Conservation (phyloP, 2,329 filamentous ascomycete genomes). For the Clarireedia hainanense region DNA sequence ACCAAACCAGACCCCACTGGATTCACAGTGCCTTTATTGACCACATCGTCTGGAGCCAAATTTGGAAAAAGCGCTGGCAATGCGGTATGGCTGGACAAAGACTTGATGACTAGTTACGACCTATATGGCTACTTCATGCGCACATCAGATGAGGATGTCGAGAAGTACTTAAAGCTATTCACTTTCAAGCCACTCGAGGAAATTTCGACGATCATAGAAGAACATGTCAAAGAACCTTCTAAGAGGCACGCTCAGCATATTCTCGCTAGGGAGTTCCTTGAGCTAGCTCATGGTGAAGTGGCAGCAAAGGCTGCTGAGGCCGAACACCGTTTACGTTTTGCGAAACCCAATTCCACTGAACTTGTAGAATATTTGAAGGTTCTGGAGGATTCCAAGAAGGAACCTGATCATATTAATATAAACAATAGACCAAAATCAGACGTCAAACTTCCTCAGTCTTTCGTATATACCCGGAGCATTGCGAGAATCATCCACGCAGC, state of each 20-base stretch:
- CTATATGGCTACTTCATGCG: conserved; percentile 87
- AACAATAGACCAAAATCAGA: conserved; percentile 46
- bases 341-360: neutral
- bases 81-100: conserved; percentile 82
- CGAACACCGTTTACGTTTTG: conserved; percentile 45
- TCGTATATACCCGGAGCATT: conserved; percentile 48
- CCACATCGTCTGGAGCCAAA: conserved; percentile 77
- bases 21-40: conserved; percentile 85
- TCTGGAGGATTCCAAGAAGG: neutral
- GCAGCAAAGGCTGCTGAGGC: conserved; percentile 55
- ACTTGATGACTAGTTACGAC: conserved; percentile 75
- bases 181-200: conserved; percentile 71
- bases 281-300: conserved; percentile 65
- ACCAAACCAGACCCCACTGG: conserved; percentile 53
- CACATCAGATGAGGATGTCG: conserved; percentile 72
- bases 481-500: conserved; percentile 51
- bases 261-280: conserved; percentile 74
- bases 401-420: conserved; percentile 15
- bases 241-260: conserved; percentile 74
- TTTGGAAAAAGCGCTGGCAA: conserved; percentile 95
- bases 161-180: conserved; percentile 76
- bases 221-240: conserved; percentile 60
- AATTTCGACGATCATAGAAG: conserved; percentile 60
- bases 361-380: neutral
- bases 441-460: conserved; percentile 49